Evolutionary conservation across 148 eudicot species (phyloP).

Genomic region (Chenopodium quinoa): DNA sequence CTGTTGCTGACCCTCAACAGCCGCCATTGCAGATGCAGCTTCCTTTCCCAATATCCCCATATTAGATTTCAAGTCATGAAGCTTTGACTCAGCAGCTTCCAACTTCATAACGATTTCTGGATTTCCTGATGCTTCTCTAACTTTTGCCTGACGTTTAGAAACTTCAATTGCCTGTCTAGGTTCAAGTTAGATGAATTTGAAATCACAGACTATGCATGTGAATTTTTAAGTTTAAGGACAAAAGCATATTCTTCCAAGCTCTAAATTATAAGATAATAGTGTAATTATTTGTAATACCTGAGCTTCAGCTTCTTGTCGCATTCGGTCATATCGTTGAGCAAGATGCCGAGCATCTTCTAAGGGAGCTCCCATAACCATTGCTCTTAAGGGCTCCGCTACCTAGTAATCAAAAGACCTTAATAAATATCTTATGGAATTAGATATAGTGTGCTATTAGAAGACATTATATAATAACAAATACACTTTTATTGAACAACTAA

Average conservation of each 20-base stretch:
- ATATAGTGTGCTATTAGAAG: neutral
- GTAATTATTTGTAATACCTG: constrained; percentile 52
- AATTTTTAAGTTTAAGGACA: neutral
- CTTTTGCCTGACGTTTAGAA: constrained; percentile 78
- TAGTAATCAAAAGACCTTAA: constrained; percentile 19
- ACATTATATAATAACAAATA: neutral
- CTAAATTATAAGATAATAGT: neutral
- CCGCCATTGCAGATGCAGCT: constrained; percentile 96
- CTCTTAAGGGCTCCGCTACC: constrained; percentile 97
- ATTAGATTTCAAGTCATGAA: constrained; percentile 87
- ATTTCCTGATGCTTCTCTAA: constrained; percentile 69
- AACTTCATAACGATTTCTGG: constrained; percentile 78
- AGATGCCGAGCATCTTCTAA: constrained; percentile 98
- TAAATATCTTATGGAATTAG: neutral
- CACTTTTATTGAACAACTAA: neutral
- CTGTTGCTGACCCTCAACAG: constrained; percentile 97
- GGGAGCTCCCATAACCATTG: constrained; percentile 99
- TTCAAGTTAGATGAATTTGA: constrained; percentile 33
- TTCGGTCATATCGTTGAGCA: constrained; percentile 91
- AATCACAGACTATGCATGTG: constrained; percentile 24
- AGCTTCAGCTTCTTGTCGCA: constrained; percentile 99
- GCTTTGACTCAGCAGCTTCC: constrained; percentile 80
- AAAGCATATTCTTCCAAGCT: neutral
- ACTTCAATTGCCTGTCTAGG: constrained; percentile 97
- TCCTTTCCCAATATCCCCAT: constrained; percentile 80